These are phyloP conservation scores for Psidium friedrichsthalianum DNA, from an alignment of 345 rosid species.

Conservation along the genomic window DNA sequence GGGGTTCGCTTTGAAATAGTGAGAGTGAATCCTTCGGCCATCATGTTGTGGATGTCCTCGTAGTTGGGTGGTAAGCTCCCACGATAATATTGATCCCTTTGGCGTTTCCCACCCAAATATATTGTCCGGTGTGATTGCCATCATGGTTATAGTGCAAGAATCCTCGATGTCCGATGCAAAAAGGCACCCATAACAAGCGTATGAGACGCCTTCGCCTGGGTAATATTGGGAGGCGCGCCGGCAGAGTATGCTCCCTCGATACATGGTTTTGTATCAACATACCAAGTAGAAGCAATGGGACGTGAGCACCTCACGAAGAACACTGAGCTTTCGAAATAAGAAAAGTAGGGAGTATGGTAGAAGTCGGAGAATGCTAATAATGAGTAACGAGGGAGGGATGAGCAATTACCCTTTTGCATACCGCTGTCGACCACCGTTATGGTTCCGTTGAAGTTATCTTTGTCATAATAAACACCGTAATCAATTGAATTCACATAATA, in stretches of 20 bases:
- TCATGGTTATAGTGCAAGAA: neutral
- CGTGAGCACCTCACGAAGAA: neutral
- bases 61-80: neutral
- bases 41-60: neutral
- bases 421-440: neutral
- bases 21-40: neutral
- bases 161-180: accelerated
- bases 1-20: too few relatives aligned
- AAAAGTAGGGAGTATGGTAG: too few relatives aligned
- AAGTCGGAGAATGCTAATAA: too few relatives aligned
- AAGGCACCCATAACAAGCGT: accelerated
- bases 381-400: neutral
- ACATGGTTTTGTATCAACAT: neutral
- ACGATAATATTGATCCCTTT: neutral
- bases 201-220: neutral
- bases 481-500: accelerated
- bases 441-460: neutral
- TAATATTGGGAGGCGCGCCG: neutral
- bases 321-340: neutral
- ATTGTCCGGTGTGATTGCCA: accelerated
- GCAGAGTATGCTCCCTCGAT: neutral
- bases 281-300: neutral
- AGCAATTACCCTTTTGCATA: neutral
- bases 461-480: accelerated
- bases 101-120: too few relatives aligned